phyloP scores from a whole-genome alignment of 352 stramenopile species.

The Albugo candida region DNA sequence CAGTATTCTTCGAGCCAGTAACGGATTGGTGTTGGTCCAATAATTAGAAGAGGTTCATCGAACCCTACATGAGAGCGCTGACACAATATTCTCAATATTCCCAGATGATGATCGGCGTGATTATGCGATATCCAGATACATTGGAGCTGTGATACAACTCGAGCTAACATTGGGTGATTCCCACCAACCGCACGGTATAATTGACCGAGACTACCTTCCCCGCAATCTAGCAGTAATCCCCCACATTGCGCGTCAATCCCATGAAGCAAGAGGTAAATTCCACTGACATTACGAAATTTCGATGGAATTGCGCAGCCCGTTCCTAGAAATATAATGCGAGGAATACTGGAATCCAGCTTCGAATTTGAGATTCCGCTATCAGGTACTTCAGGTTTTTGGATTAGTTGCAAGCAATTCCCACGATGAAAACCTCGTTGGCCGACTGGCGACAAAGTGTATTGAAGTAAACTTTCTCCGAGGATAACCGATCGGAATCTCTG shows the following conservation, averaged over 20 bases:
- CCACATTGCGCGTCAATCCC: slow-evolving; percentile 8
- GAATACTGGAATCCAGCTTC: not conserved
- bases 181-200: slow-evolving; percentile 46
- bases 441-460: slow-evolving; percentile 31
- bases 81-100: slow-evolving; percentile 80
- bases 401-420: not conserved
- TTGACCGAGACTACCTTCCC: slow-evolving; percentile 92
- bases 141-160: slow-evolving; percentile 52
- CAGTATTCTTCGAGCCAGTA: slow-evolving; percentile 87
- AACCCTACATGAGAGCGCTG: slow-evolving; percentile 16
- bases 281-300: slow-evolving; percentile 96
- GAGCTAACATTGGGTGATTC: slow-evolving; percentile 16
- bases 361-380: no score
- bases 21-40: slow-evolving; percentile 79
- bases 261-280: slow-evolving; percentile 79
- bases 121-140: slow-evolving; percentile 96
- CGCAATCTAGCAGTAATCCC: slow-evolving; percentile 87
- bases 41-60: slow-evolving; percentile 66
- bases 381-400: no score
- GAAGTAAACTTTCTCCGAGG: slow-evolving; percentile 51
- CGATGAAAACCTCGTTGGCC: slow-evolving; percentile 40
- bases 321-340: slow-evolving; percentile 85
- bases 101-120: slow-evolving; percentile 95
- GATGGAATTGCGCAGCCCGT: slow-evolving; percentile 94
- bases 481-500: slow-evolving; percentile 6